Base-by-base conservation (phyloP, 2,329 filamentous ascomycete genomes). In the Exophiala sideris region DNA sequence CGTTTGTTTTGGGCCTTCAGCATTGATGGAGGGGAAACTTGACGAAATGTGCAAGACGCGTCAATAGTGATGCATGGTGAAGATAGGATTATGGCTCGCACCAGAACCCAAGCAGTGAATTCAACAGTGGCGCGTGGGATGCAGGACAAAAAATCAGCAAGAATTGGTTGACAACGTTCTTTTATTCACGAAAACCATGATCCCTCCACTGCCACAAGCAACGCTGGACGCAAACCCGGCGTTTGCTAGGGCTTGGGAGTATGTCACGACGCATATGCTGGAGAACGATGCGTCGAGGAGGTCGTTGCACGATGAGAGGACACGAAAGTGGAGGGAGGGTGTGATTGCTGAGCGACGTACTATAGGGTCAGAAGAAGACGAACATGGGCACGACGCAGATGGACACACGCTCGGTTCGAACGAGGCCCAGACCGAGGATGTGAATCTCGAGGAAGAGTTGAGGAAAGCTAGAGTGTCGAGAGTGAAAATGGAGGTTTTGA, bases 221-320 rank as follows among this genome's bases (percentile, higher is more conserved):
- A 68, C 73, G 48, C 65, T 75, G 18, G 66, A 68, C 24, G 64
- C 66, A 5, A 75, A 76, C 48, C 71, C 72, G 6, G 66, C 70
- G 46, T 76, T 76, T 47, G 71, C 73, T 56, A 67, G 64, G 40
- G 60, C 75, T 7, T 71, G 75, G 57, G 67, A 71, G 40, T 65
- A 71, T 36, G 45, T 76, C 2, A 73, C 70, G 2, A 67, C 61
- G 1, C 62, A 65, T 7, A 40, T 74, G 2, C 62, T 76, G 24
- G 70, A 71, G 42, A 59, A 67, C 1, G 72, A 76, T 68, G 72
- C 67, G 41, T 74, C 72, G 14, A 73, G 70, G 4, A 67, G 64
- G 34, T 65, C 64, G 16, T 59, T 67, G 35, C 62, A 66, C 51
- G 59, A 61, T 34, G 67, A 21, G 38, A 47, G 14, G 45, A 36